These are phyloP conservation scores for Penicillium turbatum DNA, from an alignment of 495 filamentous ascomycete genomes.

Conservation along the genomic window DNA sequence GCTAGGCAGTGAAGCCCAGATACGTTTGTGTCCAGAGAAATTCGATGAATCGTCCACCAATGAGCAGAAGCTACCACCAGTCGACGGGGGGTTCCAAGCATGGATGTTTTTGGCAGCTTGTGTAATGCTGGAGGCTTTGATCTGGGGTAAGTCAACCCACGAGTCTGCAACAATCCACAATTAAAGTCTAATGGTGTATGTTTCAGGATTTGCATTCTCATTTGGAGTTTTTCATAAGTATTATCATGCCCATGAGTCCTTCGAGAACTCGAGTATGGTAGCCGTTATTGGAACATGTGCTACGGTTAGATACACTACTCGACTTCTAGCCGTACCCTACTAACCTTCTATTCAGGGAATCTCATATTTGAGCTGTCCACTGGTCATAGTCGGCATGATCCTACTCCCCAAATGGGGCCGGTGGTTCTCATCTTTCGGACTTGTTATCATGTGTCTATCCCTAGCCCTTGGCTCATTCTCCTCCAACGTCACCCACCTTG, in stretches of 20 bases:
- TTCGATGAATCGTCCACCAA: neutral
- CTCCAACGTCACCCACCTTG: conserved; percentile 40
- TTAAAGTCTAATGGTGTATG: neutral
- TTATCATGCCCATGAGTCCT: conserved; percentile 16
- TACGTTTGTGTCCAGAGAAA: conserved; percentile 4
- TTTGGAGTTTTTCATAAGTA: conserved; percentile 33
- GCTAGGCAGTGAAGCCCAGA: neutral
- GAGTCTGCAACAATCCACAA: neutral
- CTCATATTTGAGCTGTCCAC: conserved; percentile 17
- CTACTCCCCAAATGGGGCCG: conserved; percentile 17
- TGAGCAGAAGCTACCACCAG: neutral
- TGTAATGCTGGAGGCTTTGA: conserved; percentile 11
- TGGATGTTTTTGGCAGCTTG: conserved; percentile 13
- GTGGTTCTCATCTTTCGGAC: conserved; percentile 16
- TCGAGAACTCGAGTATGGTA: conserved; percentile 33
- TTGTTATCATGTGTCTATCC: conserved; percentile 34
- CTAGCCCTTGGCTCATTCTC: conserved; percentile 45
- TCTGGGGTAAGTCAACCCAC: conserved; percentile 3
- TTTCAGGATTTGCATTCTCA: conserved; percentile 22
- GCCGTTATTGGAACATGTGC: conserved; percentile 51
- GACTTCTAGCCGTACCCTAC: neutral
- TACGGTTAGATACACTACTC: conserved; percentile 22
- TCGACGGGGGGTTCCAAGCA: conserved; percentile 8
- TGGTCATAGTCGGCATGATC: conserved; percentile 21
- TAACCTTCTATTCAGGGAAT: conserved; percentile 14